Evolutionary conservation across 2,329 filamentous ascomycete genomes (phyloP).

Genomic region (Ophiostoma quercus): DNA sequence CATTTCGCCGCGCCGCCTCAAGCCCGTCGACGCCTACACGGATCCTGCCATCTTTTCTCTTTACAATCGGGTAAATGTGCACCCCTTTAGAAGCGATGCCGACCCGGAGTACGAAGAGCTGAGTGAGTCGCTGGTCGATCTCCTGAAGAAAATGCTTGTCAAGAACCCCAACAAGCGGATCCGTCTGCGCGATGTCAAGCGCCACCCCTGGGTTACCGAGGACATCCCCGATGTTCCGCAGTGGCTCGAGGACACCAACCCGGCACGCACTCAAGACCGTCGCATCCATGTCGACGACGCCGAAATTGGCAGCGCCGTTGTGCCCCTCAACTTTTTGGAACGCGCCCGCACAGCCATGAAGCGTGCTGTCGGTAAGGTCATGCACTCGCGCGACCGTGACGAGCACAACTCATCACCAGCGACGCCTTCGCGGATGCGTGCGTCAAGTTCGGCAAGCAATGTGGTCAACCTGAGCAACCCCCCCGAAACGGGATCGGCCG

Average conservation of each 20-base stretch:
- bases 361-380: constrained; percentile 60
- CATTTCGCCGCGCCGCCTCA: constrained; percentile 76
- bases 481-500: constrained; percentile 29
- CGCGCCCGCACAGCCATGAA: constrained; percentile 74
- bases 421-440: constrained; percentile 45
- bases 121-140: constrained; percentile 70
- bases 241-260: constrained; percentile 95
- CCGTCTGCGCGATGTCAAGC: constrained; percentile 84
- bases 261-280: constrained; percentile 68
- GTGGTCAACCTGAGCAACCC: constrained; percentile 51
- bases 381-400: constrained; percentile 55
- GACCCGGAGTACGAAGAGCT: constrained; percentile 82
- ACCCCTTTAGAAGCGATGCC: constrained; percentile 68
- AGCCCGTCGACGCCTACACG: constrained; percentile 61
- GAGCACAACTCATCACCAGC: constrained; percentile 34
- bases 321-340: constrained; percentile 81
- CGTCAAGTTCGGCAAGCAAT: constrained; percentile 54
- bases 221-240: constrained; percentile 67
- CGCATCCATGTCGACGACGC: constrained; percentile 88
- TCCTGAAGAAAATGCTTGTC: constrained; percentile 71
- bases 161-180: constrained; percentile 91
- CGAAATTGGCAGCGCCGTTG: constrained; percentile 84
- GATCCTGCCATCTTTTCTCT: constrained; percentile 51
- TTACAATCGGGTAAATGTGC: constrained; percentile 53
- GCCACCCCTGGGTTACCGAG: constrained; percentile 82